phyloP scores from a whole-genome alignment of 2,329 filamentous ascomycete genomes.

The Clonostachys rhizophaga region DNA sequence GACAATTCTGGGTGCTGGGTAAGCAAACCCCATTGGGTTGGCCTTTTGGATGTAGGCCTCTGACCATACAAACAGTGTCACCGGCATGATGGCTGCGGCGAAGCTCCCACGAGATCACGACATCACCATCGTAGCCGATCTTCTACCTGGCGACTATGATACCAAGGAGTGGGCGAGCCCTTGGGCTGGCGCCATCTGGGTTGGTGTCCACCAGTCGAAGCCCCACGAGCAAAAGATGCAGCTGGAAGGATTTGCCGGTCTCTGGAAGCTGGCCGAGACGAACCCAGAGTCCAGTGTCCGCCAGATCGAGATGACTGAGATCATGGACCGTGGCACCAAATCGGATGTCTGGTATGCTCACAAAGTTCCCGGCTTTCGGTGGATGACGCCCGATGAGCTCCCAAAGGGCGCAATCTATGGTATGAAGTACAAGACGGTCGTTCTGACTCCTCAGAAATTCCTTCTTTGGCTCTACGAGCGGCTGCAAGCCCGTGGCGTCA shows the following conservation, averaged over 20 bases:
- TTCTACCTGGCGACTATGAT: constrained; percentile 18
- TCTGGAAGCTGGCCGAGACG: constrained; percentile 2
- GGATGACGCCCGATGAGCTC: background rate
- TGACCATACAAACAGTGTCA: constrained; percentile 8
- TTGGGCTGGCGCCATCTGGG: constrained; percentile 21
- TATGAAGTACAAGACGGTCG: background rate
- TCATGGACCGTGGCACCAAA: constrained; percentile 3
- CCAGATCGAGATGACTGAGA: constrained; percentile 2
- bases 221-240: constrained; percentile 15
- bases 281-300: constrained; percentile 7
- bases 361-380: constrained; percentile 1
- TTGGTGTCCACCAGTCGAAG: constrained; percentile 9
- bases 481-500: constrained; percentile 5
- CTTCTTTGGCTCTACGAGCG: constrained; percentile 4
- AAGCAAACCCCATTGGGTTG: background rate
- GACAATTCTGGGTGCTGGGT: constrained; percentile 3
- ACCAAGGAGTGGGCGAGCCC: constrained; percentile 20
- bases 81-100: constrained; percentile 22
- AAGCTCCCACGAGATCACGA: constrained; percentile 14
- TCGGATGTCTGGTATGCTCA: constrained; percentile 5
- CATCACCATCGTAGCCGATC: constrained; percentile 21
- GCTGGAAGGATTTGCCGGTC: constrained; percentile 6
- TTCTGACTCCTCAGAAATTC: constrained; percentile 3
- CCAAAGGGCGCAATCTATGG: background rate
- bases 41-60: background rate